Conservation (phyloP, 257 asterid genomes). For the Thymus quinquecostatus region DNA sequence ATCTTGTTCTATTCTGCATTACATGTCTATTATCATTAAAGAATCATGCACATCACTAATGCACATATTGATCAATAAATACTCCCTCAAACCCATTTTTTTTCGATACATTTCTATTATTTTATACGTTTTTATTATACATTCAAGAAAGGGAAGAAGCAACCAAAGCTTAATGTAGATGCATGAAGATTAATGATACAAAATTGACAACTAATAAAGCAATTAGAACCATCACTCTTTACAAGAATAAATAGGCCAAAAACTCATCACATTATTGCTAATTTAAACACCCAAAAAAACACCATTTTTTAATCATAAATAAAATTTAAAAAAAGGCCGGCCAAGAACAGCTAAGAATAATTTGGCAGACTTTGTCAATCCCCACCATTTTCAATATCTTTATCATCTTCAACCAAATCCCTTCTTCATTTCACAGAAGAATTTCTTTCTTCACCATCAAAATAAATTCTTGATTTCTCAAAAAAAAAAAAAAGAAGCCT, state of each 20-base stretch:
- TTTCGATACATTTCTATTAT: no score
- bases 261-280: neutral
- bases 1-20: no score
- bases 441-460: neutral
- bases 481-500: neutral
- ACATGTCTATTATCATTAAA: no score
- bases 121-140: no score
- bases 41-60: neutral
- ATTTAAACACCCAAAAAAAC: neutral
- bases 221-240: conserved; percentile 22
- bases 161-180: neutral
- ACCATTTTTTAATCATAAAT: no score
- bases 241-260: conserved; percentile 27
- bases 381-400: conserved; percentile 35
- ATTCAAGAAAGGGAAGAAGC: conserved; percentile 7
- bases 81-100: no score
- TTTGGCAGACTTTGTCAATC: conserved; percentile 38
- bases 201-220: conserved; percentile 18
- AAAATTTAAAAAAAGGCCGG: no score
- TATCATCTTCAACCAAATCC: conserved; percentile 30
- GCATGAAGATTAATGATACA: neutral
- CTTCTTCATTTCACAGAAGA: neutral
- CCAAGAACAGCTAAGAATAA: conserved; percentile 40
- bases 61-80: neutral
- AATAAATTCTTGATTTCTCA: neutral